These are phyloP conservation scores for Penicillium manginii DNA, from an alignment of 495 filamentous ascomycete genomes.

Conservation along the genomic window DNA sequence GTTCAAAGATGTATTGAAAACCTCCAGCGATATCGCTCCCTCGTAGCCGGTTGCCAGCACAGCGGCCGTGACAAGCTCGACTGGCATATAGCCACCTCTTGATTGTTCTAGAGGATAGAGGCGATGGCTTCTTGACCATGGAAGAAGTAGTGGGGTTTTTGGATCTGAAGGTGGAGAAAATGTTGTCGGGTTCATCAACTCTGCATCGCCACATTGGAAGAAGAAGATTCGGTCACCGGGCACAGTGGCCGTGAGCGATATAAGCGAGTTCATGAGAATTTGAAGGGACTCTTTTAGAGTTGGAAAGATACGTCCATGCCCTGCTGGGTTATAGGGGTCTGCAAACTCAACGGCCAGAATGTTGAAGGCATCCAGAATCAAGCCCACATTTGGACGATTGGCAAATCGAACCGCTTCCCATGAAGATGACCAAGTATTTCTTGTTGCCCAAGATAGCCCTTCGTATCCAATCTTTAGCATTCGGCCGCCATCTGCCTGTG, in stretches of 20 bases:
- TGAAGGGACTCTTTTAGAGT: slow-evolving; percentile 29
- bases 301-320: slow-evolving; percentile 31
- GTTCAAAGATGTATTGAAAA: slow-evolving; percentile 51
- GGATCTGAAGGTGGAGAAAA: slow-evolving; percentile 28
- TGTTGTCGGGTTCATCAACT: slow-evolving; percentile 51
- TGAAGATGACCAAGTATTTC: slow-evolving; percentile 62
- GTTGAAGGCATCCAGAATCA: slow-evolving; percentile 74
- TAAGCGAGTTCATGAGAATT: slow-evolving; percentile 36
- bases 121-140: slow-evolving; percentile 45
- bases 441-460: slow-evolving; percentile 63
- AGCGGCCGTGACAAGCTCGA: slow-evolving; percentile 60
- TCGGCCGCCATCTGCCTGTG: slow-evolving; percentile 31
- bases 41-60: slow-evolving; percentile 65
- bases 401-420: slow-evolving; percentile 62
- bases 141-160: slow-evolving; percentile 26
- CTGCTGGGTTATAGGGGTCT: slow-evolving; percentile 53
- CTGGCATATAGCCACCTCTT: slow-evolving; percentile 62
- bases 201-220: slow-evolving; percentile 72
- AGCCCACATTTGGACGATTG: slow-evolving; percentile 61
- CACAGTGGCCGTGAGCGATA: slow-evolving; percentile 53
- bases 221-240: slow-evolving; percentile 68
- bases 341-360: slow-evolving; percentile 68
- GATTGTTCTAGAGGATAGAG: slow-evolving; percentile 57
- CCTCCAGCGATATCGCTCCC: slow-evolving; percentile 67
- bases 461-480: slow-evolving; percentile 40